These are phyloP conservation scores for Penicillium sp. DNA, from an alignment of 2,329 filamentous ascomycete genomes.

Conservation along the genomic window DNA sequence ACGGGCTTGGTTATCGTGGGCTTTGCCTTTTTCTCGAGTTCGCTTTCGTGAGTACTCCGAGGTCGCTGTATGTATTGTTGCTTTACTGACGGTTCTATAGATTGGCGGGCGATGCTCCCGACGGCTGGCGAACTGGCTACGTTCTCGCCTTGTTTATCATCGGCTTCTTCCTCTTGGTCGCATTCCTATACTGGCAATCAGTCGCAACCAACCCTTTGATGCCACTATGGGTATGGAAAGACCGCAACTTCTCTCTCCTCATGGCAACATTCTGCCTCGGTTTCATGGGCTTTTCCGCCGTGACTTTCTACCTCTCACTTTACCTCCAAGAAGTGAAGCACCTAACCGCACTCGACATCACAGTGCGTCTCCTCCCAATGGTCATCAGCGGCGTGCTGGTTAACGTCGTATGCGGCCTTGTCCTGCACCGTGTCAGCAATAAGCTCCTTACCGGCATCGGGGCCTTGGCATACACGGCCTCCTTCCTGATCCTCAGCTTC, in stretches of 20 bases:
- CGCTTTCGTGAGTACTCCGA: constrained; percentile 51
- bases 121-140: constrained; percentile 63
- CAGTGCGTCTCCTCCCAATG: constrained; percentile 64
- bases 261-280: constrained; percentile 59
- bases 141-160: constrained; percentile 63
- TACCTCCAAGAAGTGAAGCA: constrained; percentile 61
- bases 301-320: constrained; percentile 63
- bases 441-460: constrained; percentile 59
- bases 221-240: constrained; percentile 56
- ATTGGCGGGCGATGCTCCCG: constrained; percentile 53
- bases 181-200: constrained; percentile 64
- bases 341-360: constrained; percentile 57
- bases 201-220: constrained; percentile 52
- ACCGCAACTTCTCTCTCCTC: constrained; percentile 64
- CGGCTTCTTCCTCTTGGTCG: constrained; percentile 55
- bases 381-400: constrained; percentile 61
- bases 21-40: constrained; percentile 63
- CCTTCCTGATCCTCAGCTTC: constrained; percentile 57
- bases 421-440: constrained; percentile 65
- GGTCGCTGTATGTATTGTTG: background rate
- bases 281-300: constrained; percentile 61
- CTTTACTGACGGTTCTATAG: constrained; percentile 21
- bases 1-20: constrained; percentile 62
- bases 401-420: constrained; percentile 61
- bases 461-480: constrained; percentile 42